Base-by-base conservation (phyloP, 352 stramenopile species). In the Phytophthora vignae region DNA sequence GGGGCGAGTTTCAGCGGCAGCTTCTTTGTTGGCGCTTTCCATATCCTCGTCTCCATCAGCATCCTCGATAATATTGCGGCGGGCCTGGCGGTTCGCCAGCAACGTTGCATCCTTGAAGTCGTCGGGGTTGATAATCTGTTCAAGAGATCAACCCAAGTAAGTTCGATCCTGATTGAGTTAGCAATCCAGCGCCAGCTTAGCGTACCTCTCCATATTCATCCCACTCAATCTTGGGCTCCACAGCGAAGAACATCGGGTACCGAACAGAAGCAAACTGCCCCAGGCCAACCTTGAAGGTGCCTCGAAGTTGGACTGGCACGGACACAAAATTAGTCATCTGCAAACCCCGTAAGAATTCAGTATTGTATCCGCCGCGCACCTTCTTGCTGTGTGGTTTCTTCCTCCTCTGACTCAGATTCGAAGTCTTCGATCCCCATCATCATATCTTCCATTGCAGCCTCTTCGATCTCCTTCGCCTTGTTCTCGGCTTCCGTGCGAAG, bases 371-470 rank as follows among this genome's bases (percentile, higher is more conserved):
- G 36, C 2, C 52, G 67, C 71, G 31, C 55, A 92, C 81, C 78
- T 79, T 93, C 83, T 82, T 93, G 88, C 19, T 68, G 59, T 46
- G 78, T 73, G 3, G 78, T 71, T 62, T 82, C 74, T 27, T 94
- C 85, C 70, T 96, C 90, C 62, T 97, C 90, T 9, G 85, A 87
- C 48, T 93, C 85, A 2, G 81, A 94, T 67, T 97, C 90, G 58
- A 94, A 97, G 75, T 97, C 90, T 76, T 93, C 90, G 40, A 97
- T 95, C 27, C 86, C 88, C 85, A 96, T 93, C 89, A 97, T 96
- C 88, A 97, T 96, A 67, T 97, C 90, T 68, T 97, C 89, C 89
- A 97, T 96, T 38, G 89, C 90, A 55, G 90, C 90, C 59, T 96
- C 90, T 56, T 96, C 90, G 49, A 96, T 87, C 58, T 97, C 89